These are phyloP conservation scores for Ustilago loliicola DNA, from an alignment of 1,284 basidiomycete genomes.

Conservation along the genomic window DNA sequence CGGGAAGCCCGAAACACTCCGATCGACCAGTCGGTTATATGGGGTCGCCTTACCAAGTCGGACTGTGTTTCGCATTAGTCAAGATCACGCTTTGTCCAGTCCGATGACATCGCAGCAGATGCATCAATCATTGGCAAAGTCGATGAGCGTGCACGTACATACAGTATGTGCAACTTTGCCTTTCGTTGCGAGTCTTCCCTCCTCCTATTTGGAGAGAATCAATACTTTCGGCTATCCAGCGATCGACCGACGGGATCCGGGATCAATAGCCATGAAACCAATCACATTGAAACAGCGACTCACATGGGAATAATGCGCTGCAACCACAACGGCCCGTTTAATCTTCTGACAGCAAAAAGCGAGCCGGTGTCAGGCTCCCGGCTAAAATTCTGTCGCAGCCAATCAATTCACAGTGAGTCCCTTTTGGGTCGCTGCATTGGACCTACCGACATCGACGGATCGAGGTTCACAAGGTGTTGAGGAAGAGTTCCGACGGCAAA, in stretches of 20 bases:
- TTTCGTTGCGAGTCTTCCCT: background rate
- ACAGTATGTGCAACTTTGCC: background rate
- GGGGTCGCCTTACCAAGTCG: too few species aligned
- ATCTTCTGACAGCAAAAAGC: background rate
- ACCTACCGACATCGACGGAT: background rate
- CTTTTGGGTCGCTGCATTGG: background rate
- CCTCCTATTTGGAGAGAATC: too few species aligned
- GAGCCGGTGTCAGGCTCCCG: background rate
- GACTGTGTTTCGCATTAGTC: too few species aligned
- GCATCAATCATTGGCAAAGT: background rate
- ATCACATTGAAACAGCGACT: too few species aligned
- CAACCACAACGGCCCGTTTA: background rate
- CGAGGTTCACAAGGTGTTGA: background rate
- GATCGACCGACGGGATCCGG: background rate
- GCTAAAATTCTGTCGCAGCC: background rate
- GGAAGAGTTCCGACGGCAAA: background rate
- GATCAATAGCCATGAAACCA: too few species aligned
- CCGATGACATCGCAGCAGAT: background rate
- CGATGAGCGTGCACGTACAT: background rate
- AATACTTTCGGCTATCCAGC: background rate
- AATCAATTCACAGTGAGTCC: background rate
- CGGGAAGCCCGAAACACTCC: too few species aligned
- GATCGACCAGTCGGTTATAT: too few species aligned
- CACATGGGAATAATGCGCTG: background rate
- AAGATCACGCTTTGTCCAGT: too few species aligned